Base-by-base conservation (phyloP, 306 rosid genomes). In the Quercus mongolica region DNA sequence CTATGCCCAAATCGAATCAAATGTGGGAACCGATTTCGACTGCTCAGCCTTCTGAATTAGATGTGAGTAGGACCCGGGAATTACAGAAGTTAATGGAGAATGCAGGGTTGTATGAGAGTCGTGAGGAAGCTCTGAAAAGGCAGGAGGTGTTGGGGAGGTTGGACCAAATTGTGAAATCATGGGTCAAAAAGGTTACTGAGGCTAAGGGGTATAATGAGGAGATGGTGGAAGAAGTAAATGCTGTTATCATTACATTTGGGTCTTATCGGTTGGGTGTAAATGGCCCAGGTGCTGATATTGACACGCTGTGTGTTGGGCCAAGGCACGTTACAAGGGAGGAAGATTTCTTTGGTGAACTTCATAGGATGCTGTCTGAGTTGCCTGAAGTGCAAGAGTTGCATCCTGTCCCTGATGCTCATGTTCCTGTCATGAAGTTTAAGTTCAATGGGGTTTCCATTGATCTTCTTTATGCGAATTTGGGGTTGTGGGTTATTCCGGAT, bases 341-440 rank as follows among this genome's bases (percentile, higher is more conserved):
- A 21, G 65, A 74, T 15, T 73, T 73, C 19, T 73, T 73, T 28
- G 63, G 44, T 73, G 49, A 26, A 7, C 62, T 73, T 14, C n/a
- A 73, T 17, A 54, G 33, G 25, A 73, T 52, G 63, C 63, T 73
- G 6, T 8, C 11, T 13, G 63, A 52, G 19, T 23, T 28, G 19
- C 65, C 65, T 7, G 67, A 74, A n/a, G 41, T 55, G 5, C 49
- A 56, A 33, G 77, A 74, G 8, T 3, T 74, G 77, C 67, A 56
- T 6, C 30, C 77, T 4, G 54, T 74, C 7, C 67, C 77, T 30
- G 67, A 30, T 3, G 67, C 77, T 19, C 7, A 18, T 18, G 77
- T 56, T 4, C 77, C 77, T 9, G 52, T 74, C 14, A 74, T 74
- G 77, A 74, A 56, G 5, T 74, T 74, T 6, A 74, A 74, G 38